phyloP scores from a whole-genome alignment of 108 stramenopile species.

The Aurantiochytrium sp. region DNA sequence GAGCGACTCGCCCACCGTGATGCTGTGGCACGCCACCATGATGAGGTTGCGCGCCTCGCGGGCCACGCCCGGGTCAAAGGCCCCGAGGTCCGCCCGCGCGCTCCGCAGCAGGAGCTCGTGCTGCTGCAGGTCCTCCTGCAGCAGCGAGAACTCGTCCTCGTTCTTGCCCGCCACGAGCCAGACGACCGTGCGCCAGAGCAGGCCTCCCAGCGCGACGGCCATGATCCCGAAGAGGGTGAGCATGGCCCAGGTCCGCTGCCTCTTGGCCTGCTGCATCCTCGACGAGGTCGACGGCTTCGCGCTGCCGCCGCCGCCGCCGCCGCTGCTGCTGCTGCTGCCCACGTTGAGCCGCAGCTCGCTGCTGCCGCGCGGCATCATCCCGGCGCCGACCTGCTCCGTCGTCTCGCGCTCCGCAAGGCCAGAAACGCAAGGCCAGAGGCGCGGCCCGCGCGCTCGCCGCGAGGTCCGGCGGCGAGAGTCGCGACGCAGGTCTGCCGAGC shows the following conservation, averaged over 20 bases:
- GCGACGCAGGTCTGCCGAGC: no score
- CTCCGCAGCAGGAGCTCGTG: not conserved
- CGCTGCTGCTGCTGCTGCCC: not conserved
- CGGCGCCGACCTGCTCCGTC: no score
- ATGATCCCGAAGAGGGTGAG: not conserved
- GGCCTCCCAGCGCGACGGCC: not conserved
- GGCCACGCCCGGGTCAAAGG: not conserved
- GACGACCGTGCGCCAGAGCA: not conserved
- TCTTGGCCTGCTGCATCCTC: no score
- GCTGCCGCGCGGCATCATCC: not conserved
- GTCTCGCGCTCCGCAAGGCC: no score
- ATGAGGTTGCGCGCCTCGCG: constrained; percentile 34
- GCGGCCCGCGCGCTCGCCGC: no score
- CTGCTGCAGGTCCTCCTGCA: not conserved
- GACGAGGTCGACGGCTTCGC: no score
- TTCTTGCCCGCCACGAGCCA: not conserved
- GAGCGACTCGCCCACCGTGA: constrained; percentile 43
- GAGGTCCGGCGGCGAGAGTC: no score
- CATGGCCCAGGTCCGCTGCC: not conserved
- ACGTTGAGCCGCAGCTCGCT: not conserved
- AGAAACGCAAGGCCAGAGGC: no score
- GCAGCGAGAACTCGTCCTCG: not conserved
- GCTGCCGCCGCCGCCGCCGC: no score
- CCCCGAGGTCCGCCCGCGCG: not conserved
- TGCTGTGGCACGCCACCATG: constrained; percentile 57